Evolutionary conservation across 1,284 basidiomycete genomes (phyloP), one percentile per base, ranked within the genome.

Genomic region (Leccinum pseudoinsigne): DNA sequence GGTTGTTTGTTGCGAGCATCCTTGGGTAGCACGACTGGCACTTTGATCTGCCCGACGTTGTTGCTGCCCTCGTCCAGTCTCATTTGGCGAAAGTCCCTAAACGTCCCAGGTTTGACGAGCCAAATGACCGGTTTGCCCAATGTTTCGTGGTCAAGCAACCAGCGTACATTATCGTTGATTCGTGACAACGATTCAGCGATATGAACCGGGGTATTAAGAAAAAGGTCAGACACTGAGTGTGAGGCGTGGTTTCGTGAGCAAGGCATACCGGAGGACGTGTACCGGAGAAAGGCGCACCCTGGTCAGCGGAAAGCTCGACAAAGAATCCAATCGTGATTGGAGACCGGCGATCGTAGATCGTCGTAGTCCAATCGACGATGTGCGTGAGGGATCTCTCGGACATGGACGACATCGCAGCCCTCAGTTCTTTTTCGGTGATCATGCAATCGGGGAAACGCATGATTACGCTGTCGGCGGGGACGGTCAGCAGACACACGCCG

Each of bases 261-360:
- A 34, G 36, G 18, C 4, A 45, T 10, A 3, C 4, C 3, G 31
- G 28, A 21, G 16, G 8, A 38, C 16, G 12, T 5, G 11, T n/a
- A 53, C 51, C 7, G 50, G 10, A 28, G 10, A n/a, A 53, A 18
- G 14, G 0, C 53, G 14, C 54, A 68, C 66, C 63, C 55, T 61
- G 51, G 2, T 61, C 57, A 3, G 11, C 56, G 1, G 51, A 51
- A 23, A 70, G 57, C 51, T 71, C 72, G 18, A 71, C 58, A 38
- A 74, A 67, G 36, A 69, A 68, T 9, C 65, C 66, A 4, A 72
- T 57, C 4, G 62, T 68, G 5, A 28, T 7, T n/a, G 69, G 71
- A 1, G 56, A 2, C 0, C 4, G 4, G 9, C 68, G 67, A n/a
- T 66, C 62, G 18, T 73, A 63, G 7, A 65, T 7, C 3, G 60